Evolutionary conservation across 78 protist genomes (phyloP), one percentile per base, ranked within the genome.

Genomic region (Dictyostelium discoideum): DNA sequence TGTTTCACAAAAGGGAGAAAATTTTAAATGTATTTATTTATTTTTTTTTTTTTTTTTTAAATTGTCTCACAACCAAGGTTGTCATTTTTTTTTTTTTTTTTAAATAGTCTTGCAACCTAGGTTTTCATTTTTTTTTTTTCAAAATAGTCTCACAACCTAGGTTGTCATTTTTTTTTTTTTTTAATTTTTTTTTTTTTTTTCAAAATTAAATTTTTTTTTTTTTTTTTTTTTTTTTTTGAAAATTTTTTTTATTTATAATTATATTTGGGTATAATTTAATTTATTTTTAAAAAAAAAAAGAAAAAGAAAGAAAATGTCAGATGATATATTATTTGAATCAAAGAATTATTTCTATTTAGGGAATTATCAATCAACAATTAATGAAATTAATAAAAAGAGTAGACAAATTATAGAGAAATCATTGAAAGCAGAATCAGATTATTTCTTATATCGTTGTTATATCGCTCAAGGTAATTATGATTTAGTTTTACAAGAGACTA

Each of bases 281-380:
- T 5, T 8, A 69, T 24, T 29, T n/a, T n/a, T 9, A 69, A 69
- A 69, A 11, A 5, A 39, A 32, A 16, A 16, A 74, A 20, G 3
- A 20, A 3, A 20, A 20, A 14, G 3, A 44, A 42, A 1, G 16
- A 50, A 11, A 60, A 84, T 67, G 88, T 37, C 79, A 42, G 88
- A 42, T 5, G 88, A 84, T 65, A 9, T 84, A 63, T 67, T 93
- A 85, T 93, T 85, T 44, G 96, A 93, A 46, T 54, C 85, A 39
- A 93, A 73, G 48, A 93, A 93, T 32, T 93, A 72, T n/a, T 93
- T 50, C 80, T 86, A 82, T 44, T 57, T 93, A 4, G 96, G 92
- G 16, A 93, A 93, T 24, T 93, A 93, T 44, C 96, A 93, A 57
- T 81, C 77, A 9, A 84, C 89, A 16, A 85, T 93, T 85, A 93